Base-by-base conservation (phyloP, 208 protist genomes). In the Leishmania braziliensis region DNA sequence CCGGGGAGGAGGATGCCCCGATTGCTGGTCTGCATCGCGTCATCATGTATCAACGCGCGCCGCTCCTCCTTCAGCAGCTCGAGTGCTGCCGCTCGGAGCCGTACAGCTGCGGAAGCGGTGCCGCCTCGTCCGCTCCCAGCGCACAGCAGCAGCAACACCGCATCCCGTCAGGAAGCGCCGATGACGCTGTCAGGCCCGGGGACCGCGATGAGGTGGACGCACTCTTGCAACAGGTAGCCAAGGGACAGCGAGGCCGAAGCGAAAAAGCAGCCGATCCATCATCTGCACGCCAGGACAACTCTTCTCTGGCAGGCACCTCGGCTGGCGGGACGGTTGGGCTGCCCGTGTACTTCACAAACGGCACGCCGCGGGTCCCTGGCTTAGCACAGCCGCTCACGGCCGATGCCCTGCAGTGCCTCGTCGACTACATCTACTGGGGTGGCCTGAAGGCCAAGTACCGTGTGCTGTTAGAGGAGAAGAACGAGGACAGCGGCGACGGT, bases 391-490 rank as follows among this genome's bases (percentile, higher is more conserved):
- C 90, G 5, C 77, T 97, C 26, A 89, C 88, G 12, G 80, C 83
- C 12, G 89, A 92, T 16, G 89, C 90, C 26, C 85, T 96, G 70
- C 68, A 86, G 81, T 90, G 79, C 66, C 81, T 96, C 29, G 70
- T 85, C 9, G 90, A 94, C 73, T 96, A 95, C 78, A 60, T 95
- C 50, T 94, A 93, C 77, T 94, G 88, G 85, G 93, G 93, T 33
- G 93, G 90, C 43, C 81, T 96, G 43, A 83, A 73, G 62, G 79
- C 81, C 18, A 86, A 88, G 58, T 93, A 86, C 68, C 85, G 84
- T n/a, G 65, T 89, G 48, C 69, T 95, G 53, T 66, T 92, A 62
- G 90, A 93, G 68, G 87, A 83, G 72, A 74, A 76, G 51, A 88
- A 91, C 48, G 88, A 90, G 50, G 66, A 85, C 33, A 83, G 46